These are phyloP conservation scores for Rachicladosporium sp. DNA, from an alignment of 2,329 filamentous ascomycete genomes.

Conservation along the genomic window DNA sequence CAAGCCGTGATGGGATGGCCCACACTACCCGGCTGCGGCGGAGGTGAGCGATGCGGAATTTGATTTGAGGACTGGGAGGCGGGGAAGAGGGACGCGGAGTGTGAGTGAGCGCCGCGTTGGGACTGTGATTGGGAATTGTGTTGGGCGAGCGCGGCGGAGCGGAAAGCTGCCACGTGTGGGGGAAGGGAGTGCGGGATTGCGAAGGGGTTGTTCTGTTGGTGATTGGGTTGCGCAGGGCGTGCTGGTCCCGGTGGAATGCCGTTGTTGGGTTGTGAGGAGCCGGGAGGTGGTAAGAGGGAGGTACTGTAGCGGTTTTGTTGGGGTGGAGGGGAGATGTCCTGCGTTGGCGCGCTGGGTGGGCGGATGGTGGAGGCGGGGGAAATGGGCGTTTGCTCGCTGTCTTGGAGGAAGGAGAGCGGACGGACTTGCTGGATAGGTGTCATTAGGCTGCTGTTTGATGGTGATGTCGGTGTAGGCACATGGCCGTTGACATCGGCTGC, in stretches of 20 bases:
- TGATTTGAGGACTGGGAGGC: constrained; percentile 14
- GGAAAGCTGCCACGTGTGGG: constrained; percentile 22
- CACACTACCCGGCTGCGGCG: constrained; percentile 13
- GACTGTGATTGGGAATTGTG: constrained; percentile 3
- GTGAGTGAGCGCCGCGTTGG: not conserved
- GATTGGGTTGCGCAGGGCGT: not conserved
- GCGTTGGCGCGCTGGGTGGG: not conserved
- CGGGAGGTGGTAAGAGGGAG: constrained; percentile 14
- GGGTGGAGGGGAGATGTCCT: constrained; percentile 5
- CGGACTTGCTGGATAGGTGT: not conserved
- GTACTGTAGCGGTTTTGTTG: constrained; percentile 15
- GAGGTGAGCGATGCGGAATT: constrained; percentile 14
- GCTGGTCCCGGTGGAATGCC: not conserved
- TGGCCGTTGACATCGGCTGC: constrained; percentile 2
- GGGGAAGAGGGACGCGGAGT: constrained; percentile 16
- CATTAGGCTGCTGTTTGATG: no score
- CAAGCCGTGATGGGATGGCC: constrained; percentile 23
- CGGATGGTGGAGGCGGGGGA: constrained; percentile 5
- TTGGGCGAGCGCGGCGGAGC: constrained; percentile 13
- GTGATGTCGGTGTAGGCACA: not conserved
- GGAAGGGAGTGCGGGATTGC: constrained; percentile 11
- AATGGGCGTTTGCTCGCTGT: constrained; percentile 5
- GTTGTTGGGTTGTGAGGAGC: constrained; percentile 7
- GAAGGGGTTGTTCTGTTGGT: constrained; percentile 3
- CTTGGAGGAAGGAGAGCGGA: not conserved